A percentile compares a stretch with the other conserved stretches of the same genome.
These are phyloP conservation scores for Macrolepiota dolichaula DNA, from an alignment of 768 basidiomycete genomes.

Conservation along the genomic window DNA sequence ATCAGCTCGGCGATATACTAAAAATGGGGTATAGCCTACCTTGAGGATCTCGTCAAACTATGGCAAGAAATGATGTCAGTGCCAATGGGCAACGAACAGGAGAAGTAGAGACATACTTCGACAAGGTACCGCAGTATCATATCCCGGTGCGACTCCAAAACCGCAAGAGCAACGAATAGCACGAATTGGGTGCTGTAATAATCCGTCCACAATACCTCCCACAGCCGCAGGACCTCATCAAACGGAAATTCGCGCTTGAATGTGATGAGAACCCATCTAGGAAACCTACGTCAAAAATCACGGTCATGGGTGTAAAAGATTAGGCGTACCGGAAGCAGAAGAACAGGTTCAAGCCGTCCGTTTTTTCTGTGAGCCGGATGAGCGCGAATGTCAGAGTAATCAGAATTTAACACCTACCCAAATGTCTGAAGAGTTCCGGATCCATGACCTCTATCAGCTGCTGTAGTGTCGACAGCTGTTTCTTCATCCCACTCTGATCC, in stretches of 20 bases:
- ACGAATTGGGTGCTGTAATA: constrained; percentile 86
- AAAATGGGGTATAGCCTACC: constrained; percentile 30
- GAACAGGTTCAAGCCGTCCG: constrained; percentile 89
- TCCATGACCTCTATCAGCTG: constrained; percentile 93
- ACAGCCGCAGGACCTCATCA: constrained; percentile 82
- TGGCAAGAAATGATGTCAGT: not conserved
- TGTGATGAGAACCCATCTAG: constrained; percentile 84
- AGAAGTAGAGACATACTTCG: constrained; percentile 51
- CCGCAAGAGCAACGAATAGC: constrained; percentile 91
- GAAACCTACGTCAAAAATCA: not conserved
- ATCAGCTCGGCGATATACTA: not conserved
- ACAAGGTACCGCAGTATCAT: constrained; percentile 93
- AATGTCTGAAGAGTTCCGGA: constrained; percentile 88
- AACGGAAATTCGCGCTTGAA: constrained; percentile 98
- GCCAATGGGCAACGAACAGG: not conserved
- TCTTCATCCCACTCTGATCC: constrained; percentile 98
- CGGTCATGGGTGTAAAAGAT: not conserved
- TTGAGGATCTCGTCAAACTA: constrained; percentile 83
- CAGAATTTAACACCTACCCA: constrained; percentile 45
- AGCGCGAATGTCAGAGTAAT: not conserved
- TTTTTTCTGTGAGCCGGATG: constrained; percentile 55
- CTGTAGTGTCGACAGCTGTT: constrained; percentile 84
- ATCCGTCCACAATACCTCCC: constrained; percentile 94
- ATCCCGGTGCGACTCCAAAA: constrained; percentile 93
- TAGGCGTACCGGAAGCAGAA: constrained; percentile 89